phyloP scores from a whole-genome alignment of 441 rosid genomes.

The Capsella rubella region DNA sequence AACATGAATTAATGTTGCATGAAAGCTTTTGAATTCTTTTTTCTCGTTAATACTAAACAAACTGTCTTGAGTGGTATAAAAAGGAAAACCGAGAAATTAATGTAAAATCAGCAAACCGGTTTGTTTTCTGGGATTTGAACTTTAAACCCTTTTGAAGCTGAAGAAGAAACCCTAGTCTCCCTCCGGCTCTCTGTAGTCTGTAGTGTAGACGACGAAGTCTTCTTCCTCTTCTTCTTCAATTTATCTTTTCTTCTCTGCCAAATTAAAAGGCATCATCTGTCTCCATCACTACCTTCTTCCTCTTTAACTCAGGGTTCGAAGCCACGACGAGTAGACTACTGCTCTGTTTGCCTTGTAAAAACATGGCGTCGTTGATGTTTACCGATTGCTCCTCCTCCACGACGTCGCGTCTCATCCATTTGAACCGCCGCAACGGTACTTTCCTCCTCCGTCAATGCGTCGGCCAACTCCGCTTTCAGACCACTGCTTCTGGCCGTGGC shows the following conservation, averaged over 20 bases:
- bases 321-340: slow-evolving; percentile 40
- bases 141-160: slow-evolving; percentile 6
- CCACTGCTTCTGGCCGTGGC: slow-evolving; percentile 39
- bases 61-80: not conserved
- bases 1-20: not conserved
- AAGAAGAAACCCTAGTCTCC: slow-evolving; percentile 16
- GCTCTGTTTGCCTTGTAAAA: not conserved
- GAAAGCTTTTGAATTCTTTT: not conserved
- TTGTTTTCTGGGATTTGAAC: not conserved
- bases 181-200: not conserved
- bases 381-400: slow-evolving; percentile 58
- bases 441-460: slow-evolving; percentile 44
- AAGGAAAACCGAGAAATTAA: not conserved
- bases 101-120: not conserved
- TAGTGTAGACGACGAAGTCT: not conserved
- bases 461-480: slow-evolving; percentile 42
- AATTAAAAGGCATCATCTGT: not conserved
- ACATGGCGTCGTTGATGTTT: slow-evolving; percentile 60
- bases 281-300: not conserved
- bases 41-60: not conserved
- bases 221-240: not conserved
- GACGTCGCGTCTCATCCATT: slow-evolving; percentile 53
- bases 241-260: not conserved
- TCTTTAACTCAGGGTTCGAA: not conserved
- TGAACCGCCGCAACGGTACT: slow-evolving; percentile 33